Conservation (phyloP, 1,284 basidiomycete species). For the Sporisorium reilianum region DNA sequence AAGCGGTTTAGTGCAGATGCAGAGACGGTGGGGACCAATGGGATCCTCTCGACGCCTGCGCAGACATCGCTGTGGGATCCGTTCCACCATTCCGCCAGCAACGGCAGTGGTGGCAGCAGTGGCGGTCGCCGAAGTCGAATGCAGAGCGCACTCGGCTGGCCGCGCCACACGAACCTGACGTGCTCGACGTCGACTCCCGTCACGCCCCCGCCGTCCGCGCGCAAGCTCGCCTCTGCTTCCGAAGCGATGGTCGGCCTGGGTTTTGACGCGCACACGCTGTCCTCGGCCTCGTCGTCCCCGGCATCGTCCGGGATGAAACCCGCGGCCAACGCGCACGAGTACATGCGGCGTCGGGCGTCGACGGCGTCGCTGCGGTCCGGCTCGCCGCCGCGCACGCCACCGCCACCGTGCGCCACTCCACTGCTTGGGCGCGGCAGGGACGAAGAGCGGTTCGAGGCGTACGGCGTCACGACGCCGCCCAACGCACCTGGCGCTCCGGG, state of each 20-base stretch:
- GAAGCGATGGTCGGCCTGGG: slow-evolving; percentile 15
- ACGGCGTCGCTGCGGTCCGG: background rate
- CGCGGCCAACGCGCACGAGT: slow-evolving; percentile 32
- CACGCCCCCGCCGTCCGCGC: slow-evolving; percentile 23
- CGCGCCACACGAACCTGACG: slow-evolving; percentile 6
- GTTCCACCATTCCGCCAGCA: slow-evolving; percentile 14
- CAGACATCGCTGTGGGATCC: slow-evolving; percentile 46
- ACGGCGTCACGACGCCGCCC: slow-evolving; percentile 12
- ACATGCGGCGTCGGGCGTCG: slow-evolving; percentile 17
- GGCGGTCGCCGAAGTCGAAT: slow-evolving; percentile 17
- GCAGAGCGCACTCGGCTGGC: slow-evolving; percentile 4
- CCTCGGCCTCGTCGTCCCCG: background rate
- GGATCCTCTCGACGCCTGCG: slow-evolving; percentile 35
- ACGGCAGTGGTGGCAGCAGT: background rate
- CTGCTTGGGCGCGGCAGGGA: too few species aligned
- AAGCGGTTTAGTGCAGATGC: slow-evolving; percentile 23
- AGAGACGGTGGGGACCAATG: slow-evolving; percentile 6
- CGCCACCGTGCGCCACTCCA: slow-evolving; percentile 24
- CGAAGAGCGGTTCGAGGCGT: background rate
- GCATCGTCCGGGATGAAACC: slow-evolving; percentile 1
- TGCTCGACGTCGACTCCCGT: slow-evolving; percentile 2
- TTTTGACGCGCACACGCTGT: slow-evolving; percentile 14
- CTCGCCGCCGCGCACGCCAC: slow-evolving; percentile 1
- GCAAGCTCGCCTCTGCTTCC: slow-evolving; percentile 1
- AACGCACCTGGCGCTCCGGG: slow-evolving; percentile 32